Percentiles rank a stretch among this genome's conserved stretches.
These are phyloP conservation scores for Fusarium pseudocircinatum DNA, from an alignment of 2,329 filamentous ascomycete genomes.

Conservation along the genomic window DNA sequence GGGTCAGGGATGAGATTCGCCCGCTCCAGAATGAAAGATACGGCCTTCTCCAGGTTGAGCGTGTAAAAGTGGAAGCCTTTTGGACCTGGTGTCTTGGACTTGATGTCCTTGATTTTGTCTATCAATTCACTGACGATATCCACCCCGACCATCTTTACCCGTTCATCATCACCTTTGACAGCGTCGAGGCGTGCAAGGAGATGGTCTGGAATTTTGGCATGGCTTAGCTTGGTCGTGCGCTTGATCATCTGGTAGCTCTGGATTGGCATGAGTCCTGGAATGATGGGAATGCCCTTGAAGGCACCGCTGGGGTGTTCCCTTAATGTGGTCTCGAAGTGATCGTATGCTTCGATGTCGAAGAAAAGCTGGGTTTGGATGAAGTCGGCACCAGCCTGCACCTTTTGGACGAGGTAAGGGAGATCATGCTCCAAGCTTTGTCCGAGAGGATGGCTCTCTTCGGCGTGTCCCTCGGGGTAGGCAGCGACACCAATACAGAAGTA, in stretches of 20 bases:
- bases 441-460: conserved; percentile 84
- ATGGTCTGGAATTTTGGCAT: conserved; percentile 79
- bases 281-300: conserved; percentile 88
- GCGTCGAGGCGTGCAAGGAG: conserved; percentile 76
- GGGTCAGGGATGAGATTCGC: conserved; percentile 80
- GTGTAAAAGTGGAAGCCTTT: conserved; percentile 98
- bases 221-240: conserved; percentile 91
- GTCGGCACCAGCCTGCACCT: conserved; percentile 89
- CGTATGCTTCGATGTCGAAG: conserved; percentile 88
- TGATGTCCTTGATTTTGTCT: conserved; percentile 75
- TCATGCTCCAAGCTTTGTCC: conserved; percentile 79
- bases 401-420: conserved; percentile 88
- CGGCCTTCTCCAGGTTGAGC: conserved; percentile 93
- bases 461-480: conserved; percentile 94
- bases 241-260: conserved; percentile 97
- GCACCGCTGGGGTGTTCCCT: conserved; percentile 83
- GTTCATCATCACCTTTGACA: conserved; percentile 82
- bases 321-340: conserved; percentile 79
- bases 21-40: conserved; percentile 90
- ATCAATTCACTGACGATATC: conserved; percentile 88
- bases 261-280: conserved; percentile 96
- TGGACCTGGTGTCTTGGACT: conserved; percentile 65
- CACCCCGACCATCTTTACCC: conserved; percentile 81
- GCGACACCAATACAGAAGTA: conserved; percentile 98
- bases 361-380: conserved; percentile 99